phyloP scores from a whole-genome alignment of 179 eudicot species.

The Spinacia oleracea region DNA sequence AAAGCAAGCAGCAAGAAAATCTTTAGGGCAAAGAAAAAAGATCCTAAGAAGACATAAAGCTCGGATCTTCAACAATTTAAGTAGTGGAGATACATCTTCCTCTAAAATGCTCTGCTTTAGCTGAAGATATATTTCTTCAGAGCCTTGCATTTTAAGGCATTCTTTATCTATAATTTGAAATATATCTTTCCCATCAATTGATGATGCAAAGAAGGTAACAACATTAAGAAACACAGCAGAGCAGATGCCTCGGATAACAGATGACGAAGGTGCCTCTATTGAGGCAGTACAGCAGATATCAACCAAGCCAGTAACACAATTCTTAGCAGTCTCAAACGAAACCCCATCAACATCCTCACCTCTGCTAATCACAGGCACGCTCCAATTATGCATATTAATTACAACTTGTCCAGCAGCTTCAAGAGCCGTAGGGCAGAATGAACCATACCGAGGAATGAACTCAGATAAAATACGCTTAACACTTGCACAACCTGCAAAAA shows the following conservation, averaged over 20 bases:
- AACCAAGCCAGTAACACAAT: slow-evolving; percentile 79
- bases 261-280: slow-evolving; percentile 63
- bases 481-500: slow-evolving; percentile 72
- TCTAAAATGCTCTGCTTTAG: slow-evolving; percentile 52
- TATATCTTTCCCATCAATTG: slow-evolving; percentile 70
- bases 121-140: slow-evolving; percentile 44
- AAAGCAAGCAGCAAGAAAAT: slow-evolving; percentile 71
- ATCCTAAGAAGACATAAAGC: slow-evolving; percentile 71
- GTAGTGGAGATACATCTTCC: slow-evolving; percentile 45
- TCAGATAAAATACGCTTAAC: slow-evolving; percentile 79
- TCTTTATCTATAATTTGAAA: slow-evolving; percentile 66
- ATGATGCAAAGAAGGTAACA: slow-evolving; percentile 61
- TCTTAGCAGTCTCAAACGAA: slow-evolving; percentile 74
- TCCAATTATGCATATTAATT: slow-evolving; percentile 82
- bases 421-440: slow-evolving; percentile 89
- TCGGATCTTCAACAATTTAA: slow-evolving; percentile 61
- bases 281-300: slow-evolving; percentile 77
- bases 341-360: slow-evolving; percentile 78
- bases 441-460: slow-evolving; percentile 74
- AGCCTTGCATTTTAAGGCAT: slow-evolving; percentile 54
- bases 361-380: slow-evolving; percentile 50
- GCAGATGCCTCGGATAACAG: slow-evolving; percentile 75
- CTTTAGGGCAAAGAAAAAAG: slow-evolving; percentile 72
- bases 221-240: slow-evolving; percentile 77
- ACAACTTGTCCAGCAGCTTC: slow-evolving; percentile 90